A percentile compares a stretch with the other conserved stretches of the same genome.
These are phyloP conservation scores for Coemansia sp. DNA, from an alignment of 192 early-diverging fungal species.

Conservation along the genomic window DNA sequence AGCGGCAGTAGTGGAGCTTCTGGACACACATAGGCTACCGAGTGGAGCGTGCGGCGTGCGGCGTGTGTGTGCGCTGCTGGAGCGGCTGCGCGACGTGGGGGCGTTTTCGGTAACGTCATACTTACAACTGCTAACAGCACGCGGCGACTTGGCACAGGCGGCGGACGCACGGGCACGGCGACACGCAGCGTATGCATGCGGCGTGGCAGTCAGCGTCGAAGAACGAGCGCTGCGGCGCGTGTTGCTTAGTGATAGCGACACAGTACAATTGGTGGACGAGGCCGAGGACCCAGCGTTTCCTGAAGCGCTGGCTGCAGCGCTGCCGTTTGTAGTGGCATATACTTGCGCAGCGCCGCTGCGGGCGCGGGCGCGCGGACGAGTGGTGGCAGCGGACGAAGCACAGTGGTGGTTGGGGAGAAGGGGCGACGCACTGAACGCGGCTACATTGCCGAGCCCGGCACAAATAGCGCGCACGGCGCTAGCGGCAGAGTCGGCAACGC, in stretches of 20 bases:
- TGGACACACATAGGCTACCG: slow-evolving; percentile 29
- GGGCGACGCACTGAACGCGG: slow-evolving; percentile 12
- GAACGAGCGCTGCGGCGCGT: slow-evolving; percentile 19
- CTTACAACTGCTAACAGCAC: slow-evolving; percentile 39
- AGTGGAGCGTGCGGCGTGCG: slow-evolving; percentile 2
- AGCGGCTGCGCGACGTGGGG: slow-evolving; percentile 30
- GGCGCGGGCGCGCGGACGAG: neutral
- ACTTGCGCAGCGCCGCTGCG: slow-evolving; percentile 25
- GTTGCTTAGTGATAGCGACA: slow-evolving; percentile 25
- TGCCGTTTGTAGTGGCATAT: slow-evolving; percentile 21
- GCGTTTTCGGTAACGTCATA: slow-evolving; percentile 40
- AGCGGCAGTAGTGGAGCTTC: slow-evolving; percentile 23
- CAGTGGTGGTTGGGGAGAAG: slow-evolving; percentile 31
- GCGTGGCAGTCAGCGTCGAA: slow-evolving; percentile 6
- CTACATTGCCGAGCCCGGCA: slow-evolving; percentile 13
- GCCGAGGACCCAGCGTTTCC: neutral
- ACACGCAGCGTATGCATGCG: slow-evolving; percentile 28
- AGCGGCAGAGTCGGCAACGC: slow-evolving; percentile 9
- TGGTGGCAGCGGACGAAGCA: slow-evolving; percentile 3
- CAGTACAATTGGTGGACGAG: neutral
- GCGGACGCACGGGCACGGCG: slow-evolving; percentile 19
- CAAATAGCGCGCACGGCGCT: slow-evolving; percentile 15
- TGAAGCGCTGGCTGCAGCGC: neutral
- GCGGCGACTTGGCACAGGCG: slow-evolving; percentile 34
- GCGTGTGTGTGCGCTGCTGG: slow-evolving; percentile 29